Conservation (phyloP, 768 basidiomycete species). For the Agaricus subrufescens region DNA sequence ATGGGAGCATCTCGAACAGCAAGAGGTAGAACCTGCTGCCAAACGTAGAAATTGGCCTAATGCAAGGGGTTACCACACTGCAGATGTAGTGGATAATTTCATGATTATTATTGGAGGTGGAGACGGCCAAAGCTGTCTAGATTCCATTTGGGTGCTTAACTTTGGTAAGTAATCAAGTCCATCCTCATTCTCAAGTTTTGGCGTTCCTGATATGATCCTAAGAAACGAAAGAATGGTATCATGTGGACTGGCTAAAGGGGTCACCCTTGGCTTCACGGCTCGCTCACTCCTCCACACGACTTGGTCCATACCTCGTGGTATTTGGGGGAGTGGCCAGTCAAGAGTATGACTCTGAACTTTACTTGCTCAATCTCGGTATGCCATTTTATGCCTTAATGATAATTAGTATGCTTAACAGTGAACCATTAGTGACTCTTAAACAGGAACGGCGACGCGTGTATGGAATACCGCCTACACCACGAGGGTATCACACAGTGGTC, state of each 20-base stretch:
- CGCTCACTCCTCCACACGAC: slow-evolving; percentile 82
- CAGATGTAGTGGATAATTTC: slow-evolving; percentile 76
- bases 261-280: slow-evolving; percentile 49
- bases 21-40: neutral
- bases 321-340: slow-evolving; percentile 81
- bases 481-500: slow-evolving; percentile 83
- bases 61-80: slow-evolving; percentile 88
- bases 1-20: slow-evolving; percentile 48
- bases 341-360: slow-evolving; percentile 64
- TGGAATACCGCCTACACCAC: slow-evolving; percentile 66
- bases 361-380: slow-evolving; percentile 83
- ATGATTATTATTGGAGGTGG: slow-evolving; percentile 91
- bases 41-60: slow-evolving; percentile 47
- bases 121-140: slow-evolving; percentile 83
- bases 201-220: neutral
- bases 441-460: slow-evolving; percentile 67
- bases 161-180: slow-evolving; percentile 50
- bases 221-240: neutral
- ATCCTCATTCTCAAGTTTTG: neutral
- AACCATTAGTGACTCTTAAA: slow-evolving; percentile 64
- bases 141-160: slow-evolving; percentile 83
- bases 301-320: slow-evolving; percentile 89
- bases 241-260: slow-evolving; percentile 3
- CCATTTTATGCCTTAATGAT: neutral
- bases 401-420: neutral